Evolutionary conservation across 2,329 filamentous ascomycete species (phyloP).

Genomic region (Paracoccidioides brasiliensis): DNA sequence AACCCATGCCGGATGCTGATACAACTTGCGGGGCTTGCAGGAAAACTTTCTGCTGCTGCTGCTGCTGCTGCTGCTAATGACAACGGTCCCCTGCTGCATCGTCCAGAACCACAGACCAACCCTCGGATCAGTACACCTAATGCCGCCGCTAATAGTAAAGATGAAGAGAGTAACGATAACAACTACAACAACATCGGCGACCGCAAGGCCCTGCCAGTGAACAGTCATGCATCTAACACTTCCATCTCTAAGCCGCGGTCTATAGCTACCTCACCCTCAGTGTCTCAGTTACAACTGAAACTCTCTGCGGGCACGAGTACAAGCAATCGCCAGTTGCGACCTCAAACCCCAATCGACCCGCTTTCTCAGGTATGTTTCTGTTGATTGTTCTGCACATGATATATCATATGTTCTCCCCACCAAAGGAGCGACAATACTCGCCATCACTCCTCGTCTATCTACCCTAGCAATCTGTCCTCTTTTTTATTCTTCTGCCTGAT

Average conservation of each 20-base stretch:
- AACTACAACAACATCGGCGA: not conserved
- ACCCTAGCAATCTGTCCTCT: conserved; percentile 2
- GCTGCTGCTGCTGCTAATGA: not conserved
- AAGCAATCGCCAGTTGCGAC: not conserved
- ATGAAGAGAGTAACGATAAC: not conserved
- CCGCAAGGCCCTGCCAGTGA: not conserved
- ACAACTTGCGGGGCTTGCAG: not conserved
- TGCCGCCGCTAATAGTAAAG: not conserved
- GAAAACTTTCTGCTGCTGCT: not conserved
- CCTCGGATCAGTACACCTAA: not conserved
- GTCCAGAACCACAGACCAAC: not conserved
- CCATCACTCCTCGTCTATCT: not conserved
- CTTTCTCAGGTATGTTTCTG: conserved; percentile 47
- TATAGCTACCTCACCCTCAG: not conserved
- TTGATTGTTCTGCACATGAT: not conserved
- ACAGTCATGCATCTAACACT: not conserved
- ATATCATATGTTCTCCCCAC: not conserved
- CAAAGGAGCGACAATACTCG: not conserved
- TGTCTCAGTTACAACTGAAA: not conserved
- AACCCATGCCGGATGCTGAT: not conserved
- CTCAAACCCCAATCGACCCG: conserved; percentile 42
- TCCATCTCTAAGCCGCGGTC: not conserved
- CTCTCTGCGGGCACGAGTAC: not conserved
- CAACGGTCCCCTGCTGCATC: not conserved
- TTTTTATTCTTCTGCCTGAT: not conserved